phyloP scores from a whole-genome alignment of 768 basidiomycete species.

The Trametes gibbosa region DNA sequence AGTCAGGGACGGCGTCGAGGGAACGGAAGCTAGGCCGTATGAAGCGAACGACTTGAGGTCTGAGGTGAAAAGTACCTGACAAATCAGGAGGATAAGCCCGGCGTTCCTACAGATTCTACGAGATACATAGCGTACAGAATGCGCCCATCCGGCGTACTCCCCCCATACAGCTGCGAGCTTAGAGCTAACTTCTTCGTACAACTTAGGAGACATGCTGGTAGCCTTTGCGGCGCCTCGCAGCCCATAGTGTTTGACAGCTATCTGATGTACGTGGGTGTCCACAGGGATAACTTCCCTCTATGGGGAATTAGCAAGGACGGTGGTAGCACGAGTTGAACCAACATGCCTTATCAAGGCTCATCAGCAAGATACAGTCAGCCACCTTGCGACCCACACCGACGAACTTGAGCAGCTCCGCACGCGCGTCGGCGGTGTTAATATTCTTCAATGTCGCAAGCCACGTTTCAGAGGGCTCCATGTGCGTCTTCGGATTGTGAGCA shows the following conservation, averaged over 20 bases:
- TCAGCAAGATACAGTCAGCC: constrained; percentile 89
- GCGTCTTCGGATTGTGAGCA: background rate
- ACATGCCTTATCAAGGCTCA: constrained; percentile 86
- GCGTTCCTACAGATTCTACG: background rate
- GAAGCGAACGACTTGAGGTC: constrained; percentile 37
- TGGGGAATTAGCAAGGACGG: background rate
- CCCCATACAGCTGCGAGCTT: constrained; percentile 74
- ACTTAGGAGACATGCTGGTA: constrained; percentile 62
- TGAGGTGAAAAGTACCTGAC: constrained; percentile 38
- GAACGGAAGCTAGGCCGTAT: constrained; percentile 26
- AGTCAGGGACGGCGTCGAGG: constrained; percentile 16
- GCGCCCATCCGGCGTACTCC: constrained; percentile 86
- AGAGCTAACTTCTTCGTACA: constrained; percentile 70
- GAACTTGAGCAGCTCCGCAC: constrained; percentile 75
- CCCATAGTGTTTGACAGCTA: constrained; percentile 77
- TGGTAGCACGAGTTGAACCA: background rate
- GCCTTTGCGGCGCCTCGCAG: constrained; percentile 52
- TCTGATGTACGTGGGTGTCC: constrained; percentile 93
- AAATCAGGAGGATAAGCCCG: background rate
- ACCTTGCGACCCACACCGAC: constrained; percentile 96
- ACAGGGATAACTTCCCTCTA: constrained; percentile 88
- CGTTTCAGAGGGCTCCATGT: constrained; percentile 49
- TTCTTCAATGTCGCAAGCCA: constrained; percentile 59
- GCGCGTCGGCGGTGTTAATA: constrained; percentile 52
- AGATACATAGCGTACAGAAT: constrained; percentile 51